phyloP scores from a whole-genome alignment of 805 yeast genomes.

The Schwanniomyces polymorphus region DNA sequence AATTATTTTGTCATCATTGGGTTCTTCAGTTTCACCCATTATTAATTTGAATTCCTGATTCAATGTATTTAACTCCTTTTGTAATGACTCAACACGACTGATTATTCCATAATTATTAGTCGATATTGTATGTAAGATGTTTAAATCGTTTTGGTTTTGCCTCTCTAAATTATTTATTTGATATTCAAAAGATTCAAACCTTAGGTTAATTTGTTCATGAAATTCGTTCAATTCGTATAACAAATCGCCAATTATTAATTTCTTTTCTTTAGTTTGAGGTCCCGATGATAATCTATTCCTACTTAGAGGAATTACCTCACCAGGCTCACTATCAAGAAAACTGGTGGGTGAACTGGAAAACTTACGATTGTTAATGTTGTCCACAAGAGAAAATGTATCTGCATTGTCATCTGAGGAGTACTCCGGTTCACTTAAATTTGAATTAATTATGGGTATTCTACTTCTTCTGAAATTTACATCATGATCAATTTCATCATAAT shows the following conservation, averaged over 20 bases:
- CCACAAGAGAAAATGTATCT: slow-evolving; percentile 13
- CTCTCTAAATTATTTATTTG: neutral
- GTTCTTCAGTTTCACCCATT: neutral
- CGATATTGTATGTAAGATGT: neutral
- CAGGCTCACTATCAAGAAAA: neutral
- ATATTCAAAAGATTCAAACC: slow-evolving; percentile 2
- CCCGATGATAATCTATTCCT: neutral
- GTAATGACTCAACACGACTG: neutral
- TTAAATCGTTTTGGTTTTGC: slow-evolving; percentile 2
- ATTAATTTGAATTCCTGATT: neutral
- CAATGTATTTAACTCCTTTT: neutral
- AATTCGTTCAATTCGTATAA: slow-evolving; percentile 8
- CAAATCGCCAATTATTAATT: slow-evolving; percentile 3
- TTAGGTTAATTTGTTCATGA: slow-evolving; percentile 4
- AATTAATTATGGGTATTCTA: neutral
- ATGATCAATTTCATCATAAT: neutral
- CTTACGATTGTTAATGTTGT: neutral
- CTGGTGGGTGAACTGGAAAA: neutral
- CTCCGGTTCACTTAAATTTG: slow-evolving; percentile 1
- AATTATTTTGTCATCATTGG: neutral
- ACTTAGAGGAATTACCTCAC: neutral
- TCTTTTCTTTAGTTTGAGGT: neutral
- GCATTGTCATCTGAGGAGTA: slow-evolving; percentile 7
- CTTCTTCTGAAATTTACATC: neutral
- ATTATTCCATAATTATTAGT: neutral